phyloP scores from a whole-genome alignment of 257 asterid species.

The Ligustrum vulgare region DNA sequence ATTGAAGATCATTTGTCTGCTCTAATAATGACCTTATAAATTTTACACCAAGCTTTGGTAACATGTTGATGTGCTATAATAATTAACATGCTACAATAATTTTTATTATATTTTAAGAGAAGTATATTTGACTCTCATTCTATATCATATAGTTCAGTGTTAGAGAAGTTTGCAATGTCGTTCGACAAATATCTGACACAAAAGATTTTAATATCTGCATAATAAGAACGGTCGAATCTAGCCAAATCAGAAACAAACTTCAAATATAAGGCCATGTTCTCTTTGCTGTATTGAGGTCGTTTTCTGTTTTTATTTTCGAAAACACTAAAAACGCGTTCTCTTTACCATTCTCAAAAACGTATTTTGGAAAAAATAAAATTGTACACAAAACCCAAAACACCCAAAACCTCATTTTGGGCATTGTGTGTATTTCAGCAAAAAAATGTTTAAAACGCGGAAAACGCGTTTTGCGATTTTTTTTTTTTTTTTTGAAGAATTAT shows the following conservation, averaged over 20 bases:
- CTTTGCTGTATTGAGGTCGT: too few relatives aligned
- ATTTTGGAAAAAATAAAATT: too few relatives aligned
- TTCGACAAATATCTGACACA: neutral
- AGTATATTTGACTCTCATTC: neutral
- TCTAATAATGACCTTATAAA: neutral
- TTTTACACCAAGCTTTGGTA: neutral
- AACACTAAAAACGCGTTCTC: too few relatives aligned
- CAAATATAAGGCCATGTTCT: too few relatives aligned
- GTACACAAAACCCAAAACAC: too few relatives aligned
- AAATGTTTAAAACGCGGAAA: too few relatives aligned
- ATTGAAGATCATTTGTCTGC: neutral
- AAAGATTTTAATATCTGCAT: neutral
- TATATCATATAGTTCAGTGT: neutral
- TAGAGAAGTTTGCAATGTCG: neutral
- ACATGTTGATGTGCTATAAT: neutral
- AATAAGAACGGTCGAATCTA: conserved; percentile 6
- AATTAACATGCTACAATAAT: neutral
- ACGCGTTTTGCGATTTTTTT: too few relatives aligned
- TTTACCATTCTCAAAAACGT: too few relatives aligned
- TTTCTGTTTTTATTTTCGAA: too few relatives aligned
- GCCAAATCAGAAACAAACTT: conserved; percentile 11
- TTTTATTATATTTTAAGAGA: neutral
- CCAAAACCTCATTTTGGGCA: too few relatives aligned
- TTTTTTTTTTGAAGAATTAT: too few relatives aligned
- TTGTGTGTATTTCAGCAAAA: too few relatives aligned